Conservation (phyloP, 768 basidiomycete species). For the Tubosaeta sp. region DNA sequence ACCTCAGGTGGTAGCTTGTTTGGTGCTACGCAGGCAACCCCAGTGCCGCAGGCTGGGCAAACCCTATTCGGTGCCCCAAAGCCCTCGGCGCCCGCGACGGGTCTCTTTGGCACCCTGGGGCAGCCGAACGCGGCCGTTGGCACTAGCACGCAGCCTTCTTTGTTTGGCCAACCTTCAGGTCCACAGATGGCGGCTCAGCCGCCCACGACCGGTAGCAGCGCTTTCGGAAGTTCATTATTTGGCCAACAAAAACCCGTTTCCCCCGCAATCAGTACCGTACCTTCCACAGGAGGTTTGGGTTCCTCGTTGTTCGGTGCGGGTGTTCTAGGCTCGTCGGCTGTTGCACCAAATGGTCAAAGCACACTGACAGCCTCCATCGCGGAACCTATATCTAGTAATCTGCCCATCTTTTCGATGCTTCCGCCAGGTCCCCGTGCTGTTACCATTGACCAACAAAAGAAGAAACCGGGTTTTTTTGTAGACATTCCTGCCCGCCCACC, state of each 20-base stretch:
- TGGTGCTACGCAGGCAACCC: conserved; percentile 32
- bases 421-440: conserved; percentile 65
- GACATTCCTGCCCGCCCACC: conserved; percentile 73
- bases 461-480: conserved; percentile 73
- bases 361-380: conserved; percentile 81
- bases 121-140: conserved; percentile 35
- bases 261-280: conserved; percentile 42
- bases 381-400: conserved; percentile 70
- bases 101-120: conserved; percentile 47
- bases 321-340: conserved; percentile 38
- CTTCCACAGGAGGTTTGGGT: conserved; percentile 36
- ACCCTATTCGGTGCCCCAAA: conserved; percentile 29
- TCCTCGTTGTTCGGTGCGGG: conserved; percentile 38
- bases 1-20: conserved; percentile 33
- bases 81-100: conserved; percentile 29
- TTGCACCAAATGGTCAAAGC: conserved; percentile 48
- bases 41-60: conserved; percentile 35
- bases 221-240: conserved; percentile 46
- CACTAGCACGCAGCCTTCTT: conserved; percentile 25
- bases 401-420: conserved; percentile 73
- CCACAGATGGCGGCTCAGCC: conserved; percentile 40
- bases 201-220: conserved; percentile 21
- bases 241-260: conserved; percentile 46
- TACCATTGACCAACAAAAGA: conserved; percentile 63
- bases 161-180: conserved; percentile 53